These are phyloP conservation scores for Paramecium sexaurelia DNA, from an alignment of 73 alveolate genomes.

Conservation along the genomic window DNA sequence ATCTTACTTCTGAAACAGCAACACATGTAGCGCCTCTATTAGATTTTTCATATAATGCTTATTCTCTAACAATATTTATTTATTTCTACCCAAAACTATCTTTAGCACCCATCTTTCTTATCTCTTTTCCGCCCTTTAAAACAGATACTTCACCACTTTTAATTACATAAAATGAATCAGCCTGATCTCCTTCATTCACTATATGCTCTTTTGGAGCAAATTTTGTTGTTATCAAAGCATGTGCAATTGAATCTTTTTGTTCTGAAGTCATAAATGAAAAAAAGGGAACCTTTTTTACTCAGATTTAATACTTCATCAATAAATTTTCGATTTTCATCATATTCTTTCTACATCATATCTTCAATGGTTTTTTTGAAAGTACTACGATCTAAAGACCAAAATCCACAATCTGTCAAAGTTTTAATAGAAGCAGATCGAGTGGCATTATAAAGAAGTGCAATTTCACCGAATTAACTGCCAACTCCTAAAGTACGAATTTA, in stretches of 20 bases:
- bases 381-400: constrained; percentile 91
- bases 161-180: constrained; percentile 66
- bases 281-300: constrained; percentile 17
- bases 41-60: constrained; percentile 67
- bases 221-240: constrained; percentile 62
- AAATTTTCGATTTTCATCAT: constrained; percentile 65
- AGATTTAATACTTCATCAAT: constrained; percentile 28
- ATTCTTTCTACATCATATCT: constrained; percentile 78
- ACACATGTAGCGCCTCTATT: constrained; percentile 66
- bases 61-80: background rate
- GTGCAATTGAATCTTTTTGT: constrained; percentile 61
- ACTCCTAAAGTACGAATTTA: constrained; percentile 71
- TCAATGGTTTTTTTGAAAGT: constrained; percentile 89
- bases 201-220: constrained; percentile 52
- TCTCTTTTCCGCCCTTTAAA: constrained; percentile 45
- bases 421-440: constrained; percentile 96
- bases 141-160: constrained; percentile 65
- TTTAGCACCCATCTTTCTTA: constrained; percentile 58
- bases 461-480: constrained; percentile 98
- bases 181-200: constrained; percentile 65
- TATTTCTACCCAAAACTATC: constrained; percentile 63
- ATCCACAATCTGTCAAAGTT: constrained; percentile 83
- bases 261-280: constrained; percentile 66
- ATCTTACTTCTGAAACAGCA: constrained; percentile 67
- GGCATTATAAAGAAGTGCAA: constrained; percentile 94